A percentile compares a stretch with the other conserved stretches of the same genome.
Conservation (phyloP, 2,329 filamentous ascomycete species). For the Thielaviopsis populi region DNA sequence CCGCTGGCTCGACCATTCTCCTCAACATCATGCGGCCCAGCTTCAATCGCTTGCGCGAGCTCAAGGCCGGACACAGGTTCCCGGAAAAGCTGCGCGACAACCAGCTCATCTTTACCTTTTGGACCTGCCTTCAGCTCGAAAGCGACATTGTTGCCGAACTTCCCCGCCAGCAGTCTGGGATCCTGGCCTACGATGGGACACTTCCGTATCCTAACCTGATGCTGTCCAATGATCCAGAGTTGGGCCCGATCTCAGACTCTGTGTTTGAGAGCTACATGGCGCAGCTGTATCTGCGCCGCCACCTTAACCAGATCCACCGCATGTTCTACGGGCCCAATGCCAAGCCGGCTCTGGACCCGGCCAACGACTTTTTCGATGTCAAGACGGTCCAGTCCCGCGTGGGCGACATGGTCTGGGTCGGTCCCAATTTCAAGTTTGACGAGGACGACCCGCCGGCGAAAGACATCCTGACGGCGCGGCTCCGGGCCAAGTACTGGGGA, state of each 20-base stretch:
- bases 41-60: constrained; percentile 32
- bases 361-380: constrained; percentile 30
- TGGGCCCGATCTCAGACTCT: constrained; percentile 28
- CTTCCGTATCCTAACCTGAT: constrained; percentile 51
- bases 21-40: constrained; percentile 64
- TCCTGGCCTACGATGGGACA: constrained; percentile 45
- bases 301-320: constrained; percentile 47
- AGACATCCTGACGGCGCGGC: constrained; percentile 66
- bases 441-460: constrained; percentile 54
- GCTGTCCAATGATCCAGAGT: constrained; percentile 21
- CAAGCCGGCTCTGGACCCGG: constrained; percentile 15
- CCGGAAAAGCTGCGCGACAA: constrained; percentile 36
- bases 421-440: constrained; percentile 38
- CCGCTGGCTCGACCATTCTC: constrained; percentile 40
- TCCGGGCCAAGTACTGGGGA: constrained; percentile 91
- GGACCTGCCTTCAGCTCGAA: constrained; percentile 87
- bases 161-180: constrained; percentile 43
- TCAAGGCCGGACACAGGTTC: constrained; percentile 26
- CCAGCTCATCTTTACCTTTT: constrained; percentile 62
- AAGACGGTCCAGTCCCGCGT: constrained; percentile 20
- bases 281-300: constrained; percentile 49
- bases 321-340: constrained; percentile 37
- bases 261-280: constrained; percentile 46
- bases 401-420: constrained; percentile 31
- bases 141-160: constrained; percentile 90